These are phyloP conservation scores for Amanita pallidorosea DNA, from an alignment of 768 basidiomycete species.

Conservation along the genomic window DNA sequence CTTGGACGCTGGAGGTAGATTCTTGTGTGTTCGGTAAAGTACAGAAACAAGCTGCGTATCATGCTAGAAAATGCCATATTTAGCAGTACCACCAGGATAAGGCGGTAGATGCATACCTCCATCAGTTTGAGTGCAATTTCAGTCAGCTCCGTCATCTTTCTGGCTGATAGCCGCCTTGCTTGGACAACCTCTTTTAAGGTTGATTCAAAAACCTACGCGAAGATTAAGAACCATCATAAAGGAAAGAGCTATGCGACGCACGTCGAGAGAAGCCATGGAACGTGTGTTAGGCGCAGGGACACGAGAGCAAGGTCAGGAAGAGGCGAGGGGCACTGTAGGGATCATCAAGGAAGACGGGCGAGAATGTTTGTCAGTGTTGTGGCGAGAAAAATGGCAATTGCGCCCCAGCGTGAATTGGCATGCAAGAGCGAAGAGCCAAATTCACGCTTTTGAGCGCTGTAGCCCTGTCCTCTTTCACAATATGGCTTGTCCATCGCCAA, in stretches of 20 bases:
- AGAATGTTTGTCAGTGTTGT: conserved; percentile 9
- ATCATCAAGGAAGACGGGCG: conserved; percentile 1
- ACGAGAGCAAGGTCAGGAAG: background rate
- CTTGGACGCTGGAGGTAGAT: conserved; percentile 56
- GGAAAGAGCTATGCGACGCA: conserved; percentile 13
- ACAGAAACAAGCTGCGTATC: conserved; percentile 84
- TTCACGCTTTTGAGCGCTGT: conserved; percentile 62
- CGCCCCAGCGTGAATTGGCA: conserved; percentile 5
- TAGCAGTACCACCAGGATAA: background rate
- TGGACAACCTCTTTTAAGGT: conserved; percentile 74
- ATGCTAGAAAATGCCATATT: conserved; percentile 32
- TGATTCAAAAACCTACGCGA: conserved; percentile 64
- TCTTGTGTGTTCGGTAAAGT: conserved; percentile 84
- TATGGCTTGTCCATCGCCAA: conserved; percentile 86
- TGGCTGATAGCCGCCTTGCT: conserved; percentile 76
- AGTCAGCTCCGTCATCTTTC: conserved; percentile 72
- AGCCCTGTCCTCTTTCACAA: conserved; percentile 50
- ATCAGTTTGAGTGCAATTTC: conserved; percentile 70
- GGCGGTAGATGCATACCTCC: conserved; percentile 38
- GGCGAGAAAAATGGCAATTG: background rate
- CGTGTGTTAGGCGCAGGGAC: background rate
- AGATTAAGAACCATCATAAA: conserved; percentile 3
- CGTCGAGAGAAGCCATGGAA: conserved; percentile 32
- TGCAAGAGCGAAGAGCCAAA: conserved; percentile 65
- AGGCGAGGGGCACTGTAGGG: background rate